A percentile compares a stretch with the other conserved stretches of the same genome.
These are phyloP conservation scores for Tylopilus felleus DNA, from an alignment of 768 basidiomycete genomes.

Conservation along the genomic window DNA sequence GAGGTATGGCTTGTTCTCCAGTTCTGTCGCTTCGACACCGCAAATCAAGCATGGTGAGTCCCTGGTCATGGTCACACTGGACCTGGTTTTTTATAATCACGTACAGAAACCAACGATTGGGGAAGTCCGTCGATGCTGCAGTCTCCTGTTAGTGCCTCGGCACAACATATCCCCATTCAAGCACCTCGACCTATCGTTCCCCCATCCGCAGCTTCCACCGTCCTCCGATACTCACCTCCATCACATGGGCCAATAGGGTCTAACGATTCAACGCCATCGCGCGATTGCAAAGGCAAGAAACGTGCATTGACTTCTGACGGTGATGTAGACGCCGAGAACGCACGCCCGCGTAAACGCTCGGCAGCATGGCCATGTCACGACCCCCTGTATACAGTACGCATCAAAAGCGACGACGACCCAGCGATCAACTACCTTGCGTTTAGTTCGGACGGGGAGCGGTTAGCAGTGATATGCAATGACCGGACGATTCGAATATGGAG, in stretches of 20 bases:
- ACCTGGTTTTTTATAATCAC: background rate
- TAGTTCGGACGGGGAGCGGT: slow-evolving; percentile 49
- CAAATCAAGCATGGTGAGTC: slow-evolving; percentile 30
- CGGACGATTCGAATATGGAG: slow-evolving; percentile 63
- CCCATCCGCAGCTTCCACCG: slow-evolving; percentile 33
- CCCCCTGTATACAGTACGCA: slow-evolving; percentile 32
- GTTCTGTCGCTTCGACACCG: slow-evolving; percentile 19
- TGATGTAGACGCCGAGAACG: slow-evolving; percentile 23
- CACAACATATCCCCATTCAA: slow-evolving; percentile 25
- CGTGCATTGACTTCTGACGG: slow-evolving; percentile 31
- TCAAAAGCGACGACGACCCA: slow-evolving; percentile 47
- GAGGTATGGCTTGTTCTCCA: slow-evolving; percentile 18
- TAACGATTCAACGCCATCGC: slow-evolving; percentile 26
- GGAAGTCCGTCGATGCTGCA: slow-evolving; percentile 14
- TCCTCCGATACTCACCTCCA: slow-evolving; percentile 27
- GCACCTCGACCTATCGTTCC: slow-evolving; percentile 28
- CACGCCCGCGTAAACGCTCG: slow-evolving; percentile 34
- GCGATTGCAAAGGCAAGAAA: slow-evolving; percentile 36
- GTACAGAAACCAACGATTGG: slow-evolving; percentile 26
- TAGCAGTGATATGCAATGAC: slow-evolving; percentile 62
- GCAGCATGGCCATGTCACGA: slow-evolving; percentile 49
- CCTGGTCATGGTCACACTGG: background rate
- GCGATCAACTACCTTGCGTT: slow-evolving; percentile 49
- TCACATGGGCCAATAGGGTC: slow-evolving; percentile 16
- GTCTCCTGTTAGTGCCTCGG: slow-evolving; percentile 14